Base-by-base conservation (phyloP, 2,329 filamentous ascomycete genomes). In the Stemphylium vesicarium region DNA sequence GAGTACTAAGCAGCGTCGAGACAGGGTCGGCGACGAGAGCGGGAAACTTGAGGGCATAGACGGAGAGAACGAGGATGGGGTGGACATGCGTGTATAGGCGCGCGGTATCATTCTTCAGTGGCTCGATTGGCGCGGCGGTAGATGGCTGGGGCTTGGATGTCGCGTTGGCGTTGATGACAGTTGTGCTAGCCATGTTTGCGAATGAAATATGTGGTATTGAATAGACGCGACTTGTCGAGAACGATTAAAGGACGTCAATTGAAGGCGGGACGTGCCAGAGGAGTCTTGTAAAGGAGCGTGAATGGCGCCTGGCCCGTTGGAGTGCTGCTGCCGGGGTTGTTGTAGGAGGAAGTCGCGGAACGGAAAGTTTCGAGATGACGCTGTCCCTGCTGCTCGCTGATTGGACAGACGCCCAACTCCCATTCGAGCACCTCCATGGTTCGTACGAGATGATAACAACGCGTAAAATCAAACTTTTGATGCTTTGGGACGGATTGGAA, bases 11-110 rank as follows among this genome's bases (percentile, higher is more conserved):
- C 33, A 96, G 82, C 6, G 88, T 83, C 13, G 82, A 76, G 2
- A 88, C 83, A 0, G 92, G 91, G 61, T 93, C 84, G 13, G 81
- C 79, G 24, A 96, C 89, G 22, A 96, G 80, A 15, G 82, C 77
- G 32, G 78, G 72, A 75, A 96, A 94, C 35, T 84, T 84, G 59
- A 84, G 70, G 40, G 83, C 81, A 70, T 89, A 87, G 32, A 89
- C 76, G 9, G 82, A 82, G 26, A 91, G 81, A 26, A 96, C 80
- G 10, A 92, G 75, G 22, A 83, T 75, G 0, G 90, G 88, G 63
- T 96, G 90, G 16, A 86, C 74, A 67, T 91, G 82, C 11, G 88
- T 85, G 69, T 89, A 83, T 18, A 83, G 71, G 45, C 76, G 80
- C 2, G 84, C 81, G 16, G 78, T 59, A n/a, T 78, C 70, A 20